A percentile compares a stretch with the other conserved stretches of the same genome.
phyloP scores from a whole-genome alignment of 768 basidiomycete species.

The Leccinum disarticulatum region DNA sequence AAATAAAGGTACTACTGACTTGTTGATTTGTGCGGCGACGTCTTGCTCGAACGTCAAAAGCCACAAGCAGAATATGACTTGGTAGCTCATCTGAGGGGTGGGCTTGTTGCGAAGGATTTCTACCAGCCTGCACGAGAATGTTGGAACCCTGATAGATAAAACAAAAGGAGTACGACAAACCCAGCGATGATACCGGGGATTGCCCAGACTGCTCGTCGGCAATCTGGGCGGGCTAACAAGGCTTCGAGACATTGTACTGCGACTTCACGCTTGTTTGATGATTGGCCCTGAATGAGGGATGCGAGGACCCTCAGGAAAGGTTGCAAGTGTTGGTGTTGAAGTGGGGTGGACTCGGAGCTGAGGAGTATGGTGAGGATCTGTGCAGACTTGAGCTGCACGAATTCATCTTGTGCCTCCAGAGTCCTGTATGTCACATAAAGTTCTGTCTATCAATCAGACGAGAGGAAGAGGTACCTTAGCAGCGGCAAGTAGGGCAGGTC shows the following conservation, averaged over 20 bases:
- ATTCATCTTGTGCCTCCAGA: constrained; percentile 87
- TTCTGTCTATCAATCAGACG: background rate
- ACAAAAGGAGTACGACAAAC: constrained; percentile 36
- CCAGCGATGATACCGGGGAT: constrained; percentile 67
- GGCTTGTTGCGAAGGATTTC: constrained; percentile 81
- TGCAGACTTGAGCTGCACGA: constrained; percentile 86
- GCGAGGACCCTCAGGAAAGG: constrained; percentile 63
- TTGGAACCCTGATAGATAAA: background rate
- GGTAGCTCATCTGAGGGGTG: constrained; percentile 93
- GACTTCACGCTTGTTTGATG: constrained; percentile 76
- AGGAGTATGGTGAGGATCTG: constrained; percentile 88
- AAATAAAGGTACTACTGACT: constrained; percentile 49
- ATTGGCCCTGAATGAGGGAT: constrained; percentile 56
- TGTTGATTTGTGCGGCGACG: constrained; percentile 83
- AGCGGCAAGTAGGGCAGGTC: constrained; percentile 81
- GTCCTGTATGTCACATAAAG: constrained; percentile 47
- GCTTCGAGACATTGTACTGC: constrained; percentile 90
- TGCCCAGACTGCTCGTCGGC: constrained; percentile 78
- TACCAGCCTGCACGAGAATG: constrained; percentile 56
- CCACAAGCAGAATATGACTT: constrained; percentile 93
- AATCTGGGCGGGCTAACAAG: constrained; percentile 77
- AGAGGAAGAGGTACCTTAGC: constrained; percentile 52
- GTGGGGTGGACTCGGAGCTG: constrained; percentile 51
- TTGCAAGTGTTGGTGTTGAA: constrained; percentile 52
- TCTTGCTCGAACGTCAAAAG: constrained; percentile 87